Percentiles rank a stretch among this genome's conserved stretches.
Conservation (phyloP, 2,329 filamentous ascomycete genomes). For the Metarhizium sp. region DNA sequence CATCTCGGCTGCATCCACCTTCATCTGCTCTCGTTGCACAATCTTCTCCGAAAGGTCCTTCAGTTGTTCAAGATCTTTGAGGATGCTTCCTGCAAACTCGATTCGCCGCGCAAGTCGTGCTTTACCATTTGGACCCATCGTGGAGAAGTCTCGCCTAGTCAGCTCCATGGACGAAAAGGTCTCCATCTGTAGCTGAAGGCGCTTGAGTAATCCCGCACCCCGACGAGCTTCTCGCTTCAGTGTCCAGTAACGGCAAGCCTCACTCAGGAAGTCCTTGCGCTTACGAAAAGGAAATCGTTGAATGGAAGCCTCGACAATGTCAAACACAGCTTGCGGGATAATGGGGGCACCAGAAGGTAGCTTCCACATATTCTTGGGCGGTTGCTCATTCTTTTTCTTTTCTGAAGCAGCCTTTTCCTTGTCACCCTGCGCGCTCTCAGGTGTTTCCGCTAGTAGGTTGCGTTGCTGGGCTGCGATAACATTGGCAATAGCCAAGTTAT, state of each 20-base stretch:
- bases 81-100: conserved; percentile 71
- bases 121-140: conserved; percentile 80
- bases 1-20: conserved; percentile 66
- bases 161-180: conserved; percentile 97
- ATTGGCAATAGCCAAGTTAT: conserved; percentile 75
- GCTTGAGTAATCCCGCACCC: conserved; percentile 84
- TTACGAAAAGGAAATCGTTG: conserved; percentile 72
- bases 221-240: conserved; percentile 87
- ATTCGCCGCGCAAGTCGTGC: conserved; percentile 72
- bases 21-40: conserved; percentile 66
- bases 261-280: conserved; percentile 84
- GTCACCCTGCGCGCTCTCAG: conserved; percentile 73
- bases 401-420: conserved; percentile 70
- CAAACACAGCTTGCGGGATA: conserved; percentile 80
- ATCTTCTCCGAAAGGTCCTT: conserved; percentile 60
- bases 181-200: conserved; percentile 89
- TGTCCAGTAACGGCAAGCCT: conserved; percentile 96
- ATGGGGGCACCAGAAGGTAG: conserved; percentile 90
- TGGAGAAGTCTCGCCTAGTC: conserved; percentile 88
- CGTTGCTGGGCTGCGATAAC: conserved; percentile 67
- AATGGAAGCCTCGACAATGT: conserved; percentile 75
- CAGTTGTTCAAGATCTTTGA: conserved; percentile 70
- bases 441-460: conserved; percentile 55
- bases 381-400: conserved; percentile 58
- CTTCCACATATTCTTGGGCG: conserved; percentile 57